Conservation (phyloP, 1,284 basidiomycete species). For the Pholiota adiposa region DNA sequence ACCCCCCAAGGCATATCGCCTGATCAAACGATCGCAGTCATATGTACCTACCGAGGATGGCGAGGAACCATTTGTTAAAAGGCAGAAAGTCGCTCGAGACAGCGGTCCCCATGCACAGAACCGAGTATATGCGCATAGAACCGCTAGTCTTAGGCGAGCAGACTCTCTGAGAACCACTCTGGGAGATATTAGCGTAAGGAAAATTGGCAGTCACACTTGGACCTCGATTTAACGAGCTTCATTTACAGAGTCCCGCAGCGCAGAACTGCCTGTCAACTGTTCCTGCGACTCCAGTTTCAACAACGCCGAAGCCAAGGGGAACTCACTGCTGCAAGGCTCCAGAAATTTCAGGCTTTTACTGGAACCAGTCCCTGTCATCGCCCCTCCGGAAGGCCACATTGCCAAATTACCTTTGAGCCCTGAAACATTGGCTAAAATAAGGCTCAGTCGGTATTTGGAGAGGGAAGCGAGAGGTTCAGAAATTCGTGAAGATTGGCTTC, state of each 20-base stretch:
- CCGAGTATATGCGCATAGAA: slow-evolving; percentile 22
- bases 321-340: neutral
- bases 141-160: slow-evolving; percentile 37
- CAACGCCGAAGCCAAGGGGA: neutral
- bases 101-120: slow-evolving; percentile 1
- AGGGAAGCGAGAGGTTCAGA: slow-evolving; percentile 43
- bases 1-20: slow-evolving; percentile 12
- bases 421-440: slow-evolving; percentile 46
- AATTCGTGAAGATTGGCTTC: slow-evolving; percentile 1
- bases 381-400: slow-evolving; percentile 45
- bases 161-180: slow-evolving; percentile 29
- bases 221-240: neutral
- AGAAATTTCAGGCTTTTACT: neutral
- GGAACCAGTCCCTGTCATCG: slow-evolving; percentile 51
- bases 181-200: neutral
- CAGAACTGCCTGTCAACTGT: slow-evolving; percentile 20
- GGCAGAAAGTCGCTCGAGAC: slow-evolving; percentile 10
- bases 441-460: slow-evolving; percentile 44
- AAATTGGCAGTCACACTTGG: neutral
- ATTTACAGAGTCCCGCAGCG: neutral
- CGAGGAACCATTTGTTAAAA: slow-evolving; percentile 5
- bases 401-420: slow-evolving; percentile 37
- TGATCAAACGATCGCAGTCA: slow-evolving; percentile 25
- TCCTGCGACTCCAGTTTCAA: slow-evolving; percentile 20
- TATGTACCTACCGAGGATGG: slow-evolving; percentile 2